Conservation (phyloP, 257 asterid species). For the Solanum virginianum region DNA sequence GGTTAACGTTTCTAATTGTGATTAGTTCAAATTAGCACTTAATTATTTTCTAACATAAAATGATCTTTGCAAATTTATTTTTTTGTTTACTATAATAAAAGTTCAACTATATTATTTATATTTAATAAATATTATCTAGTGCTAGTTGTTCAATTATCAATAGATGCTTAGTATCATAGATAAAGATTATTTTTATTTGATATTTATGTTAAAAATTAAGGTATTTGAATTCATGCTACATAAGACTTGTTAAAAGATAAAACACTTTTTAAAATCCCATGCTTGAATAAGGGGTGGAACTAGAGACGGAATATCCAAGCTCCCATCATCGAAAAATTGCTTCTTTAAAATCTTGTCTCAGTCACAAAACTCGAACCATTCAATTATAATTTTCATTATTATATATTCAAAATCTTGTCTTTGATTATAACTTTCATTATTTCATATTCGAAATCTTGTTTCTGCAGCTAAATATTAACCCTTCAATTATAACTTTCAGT, state of each 20-base stretch:
- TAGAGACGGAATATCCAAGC: neutral
- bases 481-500: neutral
- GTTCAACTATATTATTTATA: neutral
- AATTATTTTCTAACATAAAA: neutral
- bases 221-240: neutral
- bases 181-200: neutral
- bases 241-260: neutral
- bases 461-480: too few relatives aligned
- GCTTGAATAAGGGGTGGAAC: neutral
- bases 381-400: too few relatives aligned
- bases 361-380: neutral
- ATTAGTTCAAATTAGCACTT: neutral
- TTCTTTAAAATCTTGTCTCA: neutral
- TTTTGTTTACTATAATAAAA: neutral
- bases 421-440: too few relatives aligned
- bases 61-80: neutral
- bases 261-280: neutral
- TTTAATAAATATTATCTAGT: neutral
- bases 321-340: neutral
- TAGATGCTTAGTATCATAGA: neutral
- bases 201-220: neutral
- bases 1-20: neutral
- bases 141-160: neutral
- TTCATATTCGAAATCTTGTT: neutral
- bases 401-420: neutral